Percentiles rank a stretch among this genome's conserved stretches.
Conservation (phyloP, 2,329 filamentous ascomycete species). For the Epichloe bromicola region DNA sequence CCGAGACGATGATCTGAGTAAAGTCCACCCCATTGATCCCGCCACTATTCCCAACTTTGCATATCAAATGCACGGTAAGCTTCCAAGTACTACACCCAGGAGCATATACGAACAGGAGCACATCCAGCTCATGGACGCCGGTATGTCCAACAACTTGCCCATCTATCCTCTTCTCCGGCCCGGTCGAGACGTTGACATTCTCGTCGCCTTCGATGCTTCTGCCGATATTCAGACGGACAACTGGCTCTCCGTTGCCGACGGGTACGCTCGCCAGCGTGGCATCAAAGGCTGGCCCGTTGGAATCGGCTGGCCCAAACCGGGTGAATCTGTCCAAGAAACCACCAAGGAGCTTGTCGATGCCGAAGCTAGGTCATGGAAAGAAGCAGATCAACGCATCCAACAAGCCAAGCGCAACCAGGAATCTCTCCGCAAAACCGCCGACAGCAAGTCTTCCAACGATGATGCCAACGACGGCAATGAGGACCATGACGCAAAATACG, state of each 20-base stretch:
- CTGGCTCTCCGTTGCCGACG: constrained; percentile 89
- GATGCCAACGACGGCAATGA: constrained; percentile 9
- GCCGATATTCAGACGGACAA: constrained; percentile 90
- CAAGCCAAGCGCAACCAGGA: constrained; percentile 41
- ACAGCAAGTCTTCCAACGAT: constrained; percentile 9
- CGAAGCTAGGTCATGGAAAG: constrained; percentile 43
- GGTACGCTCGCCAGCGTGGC: constrained; percentile 78
- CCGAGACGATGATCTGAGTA: constrained; percentile 71
- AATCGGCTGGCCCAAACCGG: constrained; percentile 73
- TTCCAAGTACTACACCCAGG: constrained; percentile 66
- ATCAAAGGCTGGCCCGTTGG: constrained; percentile 93
- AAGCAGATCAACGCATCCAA: constrained; percentile 50
- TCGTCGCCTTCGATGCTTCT: constrained; percentile 88
- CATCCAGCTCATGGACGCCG: constrained; percentile 84
- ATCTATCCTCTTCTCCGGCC: constrained; percentile 88
- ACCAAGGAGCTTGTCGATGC: constrained; percentile 53
- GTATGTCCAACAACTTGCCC: constrained; percentile 96
- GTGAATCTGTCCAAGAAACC: constrained; percentile 45
- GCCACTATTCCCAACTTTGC: constrained; percentile 84
- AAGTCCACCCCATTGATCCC: constrained; percentile 89
- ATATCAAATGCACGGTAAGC: constrained; percentile 61
- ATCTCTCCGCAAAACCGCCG: constrained; percentile 14
- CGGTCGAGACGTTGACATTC: constrained; percentile 74
- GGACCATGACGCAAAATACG: constrained; percentile 23
- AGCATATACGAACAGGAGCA: constrained; percentile 60